Conservation (phyloP, 2,329 filamentous ascomycete genomes). For the Fusarium tjaetaba region DNA sequence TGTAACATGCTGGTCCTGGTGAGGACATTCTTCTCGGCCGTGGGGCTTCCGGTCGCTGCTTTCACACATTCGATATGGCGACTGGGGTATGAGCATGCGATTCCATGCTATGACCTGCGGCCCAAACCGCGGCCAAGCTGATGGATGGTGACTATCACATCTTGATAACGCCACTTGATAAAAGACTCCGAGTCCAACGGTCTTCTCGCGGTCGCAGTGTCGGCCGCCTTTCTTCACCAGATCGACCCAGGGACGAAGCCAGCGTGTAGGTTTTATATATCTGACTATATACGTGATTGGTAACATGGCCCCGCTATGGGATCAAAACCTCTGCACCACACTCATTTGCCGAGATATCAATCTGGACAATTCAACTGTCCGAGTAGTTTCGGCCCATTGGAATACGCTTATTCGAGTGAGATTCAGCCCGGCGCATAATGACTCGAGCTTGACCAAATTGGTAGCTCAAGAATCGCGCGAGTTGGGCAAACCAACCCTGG, state of each 20-base stretch:
- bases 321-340: neutral
- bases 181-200: constrained; percentile 18
- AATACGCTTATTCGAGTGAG: neutral
- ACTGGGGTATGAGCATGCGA: constrained; percentile 21
- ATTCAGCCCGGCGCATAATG: neutral
- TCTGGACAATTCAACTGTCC: neutral
- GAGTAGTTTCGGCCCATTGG: neutral
- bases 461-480: neutral
- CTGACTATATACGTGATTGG: neutral
- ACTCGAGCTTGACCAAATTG: neutral
- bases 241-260: constrained; percentile 10
- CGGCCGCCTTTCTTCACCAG: constrained; percentile 12
- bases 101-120: constrained; percentile 35
- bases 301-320: neutral
- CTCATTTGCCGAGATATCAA: neutral
- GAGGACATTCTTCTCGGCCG: constrained; percentile 25
- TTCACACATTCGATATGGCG: constrained; percentile 21
- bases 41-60: constrained; percentile 27
- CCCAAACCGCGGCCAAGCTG: constrained; percentile 40
- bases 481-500: neutral
- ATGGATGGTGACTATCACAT: constrained; percentile 30
- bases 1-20: constrained; percentile 21
- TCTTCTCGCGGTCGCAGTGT: constrained; percentile 13
- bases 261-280: constrained; percentile 11
- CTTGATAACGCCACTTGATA: constrained; percentile 33